Evolutionary conservation across 2,329 filamentous ascomycete species (phyloP), one percentile per base, ranked within the genome.

Genomic region (Xylaria sp.): DNA sequence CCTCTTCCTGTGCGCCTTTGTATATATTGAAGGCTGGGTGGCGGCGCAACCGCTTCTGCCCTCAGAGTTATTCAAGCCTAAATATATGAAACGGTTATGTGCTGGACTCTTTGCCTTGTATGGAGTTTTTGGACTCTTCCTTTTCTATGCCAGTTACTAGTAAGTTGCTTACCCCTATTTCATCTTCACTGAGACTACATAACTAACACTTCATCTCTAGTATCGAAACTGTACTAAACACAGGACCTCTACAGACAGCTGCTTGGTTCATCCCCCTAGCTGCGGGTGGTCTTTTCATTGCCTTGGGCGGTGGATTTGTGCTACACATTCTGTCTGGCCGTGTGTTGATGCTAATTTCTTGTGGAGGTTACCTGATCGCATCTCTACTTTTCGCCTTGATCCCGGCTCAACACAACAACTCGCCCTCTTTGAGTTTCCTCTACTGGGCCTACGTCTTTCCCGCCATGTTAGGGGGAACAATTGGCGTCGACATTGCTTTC

Each of bases 381-480:
- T 79, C 79, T 0, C 72, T 90, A 0, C 76, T 91, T 1, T 88
- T 90, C 63, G 86, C 87, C 6, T 67, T 89, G 9, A 79, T 86
- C 16, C 87, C 87, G 0, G 69, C 75, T 1, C 78, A 84, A 59
- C 79, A 79, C 2, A 80, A 83, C 10, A 48, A 61, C 6, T 56
- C 54, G 4, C 64, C 67, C 2, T 71, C 70, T 5, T 67, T 60
- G 8, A 76, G 74, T 3, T 78, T 76, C 9, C 76, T 78, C 50
- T 88, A 89, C 77, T 93, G 89, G 90, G 82, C 86, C 0, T 92
- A 83, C 68, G 79, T 90, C 19, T 91, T 92, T 68, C 87, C 89
- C 0, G 76, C 83, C 57, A 88, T 88, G 85, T 71, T 88, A 2
- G 83, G 85, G 63, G 81, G 80, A 10, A 92, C 89, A 0, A 77